Evolutionary conservation across 495 filamentous ascomycete genomes (phyloP), one percentile per base, ranked within the genome.

Genomic region (Letharia lupina): DNA sequence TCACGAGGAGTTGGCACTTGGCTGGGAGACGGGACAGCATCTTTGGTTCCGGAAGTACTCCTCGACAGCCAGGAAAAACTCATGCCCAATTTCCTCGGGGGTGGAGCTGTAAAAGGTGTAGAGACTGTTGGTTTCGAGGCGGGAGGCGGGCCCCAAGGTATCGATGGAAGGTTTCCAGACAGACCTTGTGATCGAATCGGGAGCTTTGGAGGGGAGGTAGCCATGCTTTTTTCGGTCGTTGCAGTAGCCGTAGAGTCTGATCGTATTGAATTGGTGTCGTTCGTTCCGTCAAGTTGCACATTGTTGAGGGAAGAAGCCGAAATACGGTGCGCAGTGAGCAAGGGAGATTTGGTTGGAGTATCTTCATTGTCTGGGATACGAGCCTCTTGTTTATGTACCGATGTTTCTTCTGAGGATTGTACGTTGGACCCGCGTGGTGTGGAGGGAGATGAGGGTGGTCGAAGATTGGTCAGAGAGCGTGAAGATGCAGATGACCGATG

Each of bases 51-150:
- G 4, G 82, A 82, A 15, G 86, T 86, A 71, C 83, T 88, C 67
- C 91, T 81, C n/a, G 90, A 91, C 59, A 95, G 82, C 90, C 89
- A 94, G 28, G 89, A 85, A 67, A 93, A 96, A 0, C 91, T 91
- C 64, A 89, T 87, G 54, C 87, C 89, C 33, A 90, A 78, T 73
- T 91, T 93, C 73, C 89, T 81, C 10, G 78, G 56, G 42, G 80
- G 70, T 44, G 79, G 70, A 20, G 78, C 67, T 11, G 79, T 71
- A 41, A 76, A 67, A 33, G 75, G 67, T 42, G 82, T 67, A 6
- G 81, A 75, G 33, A 77, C 72, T 13, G 77, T 77, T 39, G 81
- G 77, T 37, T 78, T 67, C 8, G 78, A 66, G 6, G 82, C 74
- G 52, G 75, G 71, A 40, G 82, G 75, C 50, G 77, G 66, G 42